A percentile compares a stretch with the other conserved stretches of the same genome.
Evolutionary conservation across 352 stramenopile species (phyloP).

Genomic region (Pythium brassicae): DNA sequence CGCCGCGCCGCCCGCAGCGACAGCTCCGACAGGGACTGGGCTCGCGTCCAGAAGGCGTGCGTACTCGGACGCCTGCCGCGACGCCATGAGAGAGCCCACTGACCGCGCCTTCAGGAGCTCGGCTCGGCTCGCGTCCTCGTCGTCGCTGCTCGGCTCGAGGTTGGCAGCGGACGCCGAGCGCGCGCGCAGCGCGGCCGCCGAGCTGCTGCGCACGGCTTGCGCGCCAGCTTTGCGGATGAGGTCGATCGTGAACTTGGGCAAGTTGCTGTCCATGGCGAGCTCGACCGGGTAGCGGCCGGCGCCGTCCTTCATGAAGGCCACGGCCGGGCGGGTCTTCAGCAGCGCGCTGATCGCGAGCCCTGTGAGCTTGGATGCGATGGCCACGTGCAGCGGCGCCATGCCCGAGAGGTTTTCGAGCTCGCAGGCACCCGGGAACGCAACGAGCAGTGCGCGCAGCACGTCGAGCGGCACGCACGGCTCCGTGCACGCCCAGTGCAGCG

Average conservation of each 20-base stretch:
- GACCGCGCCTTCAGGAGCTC: conserved; percentile 46
- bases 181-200: conserved; percentile 20
- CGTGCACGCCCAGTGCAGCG: conserved; percentile 80
- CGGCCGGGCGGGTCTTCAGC: conserved; percentile 18
- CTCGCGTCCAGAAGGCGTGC: conserved; percentile 33
- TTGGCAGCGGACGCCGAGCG: conserved; percentile 34
- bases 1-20: conserved; percentile 1
- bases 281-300: conserved; percentile 55
- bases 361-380: conserved; percentile 64
- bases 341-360: conserved; percentile 56
- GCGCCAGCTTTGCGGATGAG: conserved; percentile 60
- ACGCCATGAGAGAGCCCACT: conserved; percentile 38
- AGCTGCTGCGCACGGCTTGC: conserved; percentile 25
- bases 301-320: conserved; percentile 53
- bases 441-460: conserved; percentile 37
- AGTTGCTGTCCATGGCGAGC: conserved; percentile 46
- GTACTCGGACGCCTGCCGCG: conserved; percentile 34
- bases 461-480: conserved; percentile 47
- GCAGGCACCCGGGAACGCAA: conserved; percentile 51
- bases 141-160: conserved; percentile 18
- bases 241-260: conserved; percentile 70
- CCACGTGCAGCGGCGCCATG: conserved; percentile 79
- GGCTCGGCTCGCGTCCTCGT: conserved; percentile 19
- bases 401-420: conserved; percentile 67
- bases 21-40: too few relatives aligned